These are phyloP conservation scores for Panaeolus papilionaceus DNA, from an alignment of 768 basidiomycete genomes.

Conservation along the genomic window DNA sequence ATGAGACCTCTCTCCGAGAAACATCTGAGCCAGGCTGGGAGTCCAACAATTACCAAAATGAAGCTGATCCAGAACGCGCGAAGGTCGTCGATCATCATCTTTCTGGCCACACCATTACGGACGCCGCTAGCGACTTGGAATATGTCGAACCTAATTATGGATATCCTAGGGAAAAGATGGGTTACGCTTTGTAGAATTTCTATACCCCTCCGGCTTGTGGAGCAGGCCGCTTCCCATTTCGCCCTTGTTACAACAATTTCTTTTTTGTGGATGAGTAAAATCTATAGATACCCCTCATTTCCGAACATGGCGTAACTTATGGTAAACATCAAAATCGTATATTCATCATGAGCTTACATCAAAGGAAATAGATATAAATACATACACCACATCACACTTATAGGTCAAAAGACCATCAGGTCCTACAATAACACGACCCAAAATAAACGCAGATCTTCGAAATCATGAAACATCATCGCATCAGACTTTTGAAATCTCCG, in stretches of 20 bases:
- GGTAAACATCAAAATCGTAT: too few relatives aligned
- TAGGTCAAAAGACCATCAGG: too few relatives aligned
- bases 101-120: neutral
- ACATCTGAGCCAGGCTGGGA: neutral
- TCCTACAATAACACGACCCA: neutral
- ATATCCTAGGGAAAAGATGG: neutral
- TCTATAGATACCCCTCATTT: too few relatives aligned
- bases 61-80: neutral
- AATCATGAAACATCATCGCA: neutral
- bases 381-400: too few relatives aligned
- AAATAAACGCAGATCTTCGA: neutral
- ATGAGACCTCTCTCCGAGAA: neutral
- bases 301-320: too few relatives aligned
- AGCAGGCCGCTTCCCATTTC: too few relatives aligned
- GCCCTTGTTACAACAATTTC: neutral
- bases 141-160: neutral
- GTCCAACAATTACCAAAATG: neutral
- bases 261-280: too few relatives aligned
- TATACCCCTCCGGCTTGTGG: too few relatives aligned
- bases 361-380: too few relatives aligned
- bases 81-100: neutral
- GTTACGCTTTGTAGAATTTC: neutral
- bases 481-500: neutral
- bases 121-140: neutral
- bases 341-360: too few relatives aligned